phyloP scores from a whole-genome alignment of 768 basidiomycete genomes.

The Boletus rubropictus region DNA sequence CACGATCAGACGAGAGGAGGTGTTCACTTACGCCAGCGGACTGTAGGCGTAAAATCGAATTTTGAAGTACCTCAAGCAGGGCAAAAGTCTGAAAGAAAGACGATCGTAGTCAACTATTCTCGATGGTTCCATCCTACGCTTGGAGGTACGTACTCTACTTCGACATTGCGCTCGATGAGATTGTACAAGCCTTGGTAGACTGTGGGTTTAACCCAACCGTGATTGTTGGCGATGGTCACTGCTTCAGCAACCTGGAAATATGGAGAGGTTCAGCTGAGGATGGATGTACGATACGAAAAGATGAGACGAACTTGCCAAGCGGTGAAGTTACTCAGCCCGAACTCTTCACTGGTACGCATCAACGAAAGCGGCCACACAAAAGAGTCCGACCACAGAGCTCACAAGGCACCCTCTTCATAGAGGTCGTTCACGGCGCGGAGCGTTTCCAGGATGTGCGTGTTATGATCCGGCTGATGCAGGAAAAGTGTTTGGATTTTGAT shows the following conservation, averaged over 20 bases:
- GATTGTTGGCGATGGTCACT: constrained; percentile 35
- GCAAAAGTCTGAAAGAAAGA: constrained; percentile 27
- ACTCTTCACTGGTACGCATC: constrained; percentile 5
- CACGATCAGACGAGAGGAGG: neutral
- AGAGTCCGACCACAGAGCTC: constrained; percentile 12
- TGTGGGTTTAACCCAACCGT: constrained; percentile 45
- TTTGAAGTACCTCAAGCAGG: constrained; percentile 38
- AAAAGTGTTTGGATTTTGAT: constrained; percentile 6
- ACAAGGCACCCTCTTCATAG: constrained; percentile 48
- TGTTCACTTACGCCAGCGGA: constrained; percentile 15
- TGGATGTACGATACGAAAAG: neutral
- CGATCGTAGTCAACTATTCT: neutral
- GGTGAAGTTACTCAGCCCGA: constrained; percentile 11
- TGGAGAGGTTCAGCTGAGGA: neutral
- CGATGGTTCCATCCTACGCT: no score
- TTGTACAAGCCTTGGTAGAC: constrained; percentile 49
- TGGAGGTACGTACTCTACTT: constrained; percentile 7
- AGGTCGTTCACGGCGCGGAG: constrained; percentile 43
- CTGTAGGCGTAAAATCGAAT: constrained; percentile 35
- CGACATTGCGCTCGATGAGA: constrained; percentile 33
- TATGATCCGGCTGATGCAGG: constrained; percentile 36
- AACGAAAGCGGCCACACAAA: neutral
- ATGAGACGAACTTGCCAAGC: constrained; percentile 30
- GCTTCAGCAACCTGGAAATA: constrained; percentile 40
- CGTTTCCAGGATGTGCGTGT: constrained; percentile 42